Evolutionary conservation across 139 green algal genomes (phyloP), one percentile per base, ranked within the genome.

Genomic region (Coelastrella sp.): DNA sequence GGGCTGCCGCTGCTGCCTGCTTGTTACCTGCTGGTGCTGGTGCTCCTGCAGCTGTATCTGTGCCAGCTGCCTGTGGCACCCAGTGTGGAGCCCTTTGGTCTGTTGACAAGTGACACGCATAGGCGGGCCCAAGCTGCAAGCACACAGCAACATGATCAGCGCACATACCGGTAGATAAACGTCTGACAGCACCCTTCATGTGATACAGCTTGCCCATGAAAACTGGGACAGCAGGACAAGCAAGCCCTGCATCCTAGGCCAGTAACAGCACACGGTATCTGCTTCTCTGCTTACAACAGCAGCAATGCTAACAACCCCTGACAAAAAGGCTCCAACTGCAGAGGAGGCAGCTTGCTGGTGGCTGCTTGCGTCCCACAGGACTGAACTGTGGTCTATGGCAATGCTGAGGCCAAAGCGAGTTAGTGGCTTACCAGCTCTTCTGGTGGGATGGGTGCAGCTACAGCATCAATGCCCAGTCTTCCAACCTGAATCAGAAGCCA

Each of bases 81-180:
- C 45, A 48, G 21, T 77, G 21, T 23, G 43, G 68, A 19, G 68
- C 45, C 38, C 45, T 45, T 2, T 37, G 53, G 38, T 25, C 23
- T 19, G 15, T 53, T n/a, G 37, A 37, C 2, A 37, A 35, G 23
- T 59, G 43, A 30, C 38, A 77, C 25, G 68, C 68, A 35, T 77
- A 77, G 7, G 68, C 37, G 34, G 68, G 68, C 21, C 68, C 68
- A 45, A 77, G 30, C 68, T 77, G 68, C 68, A 77, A 40, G 13
- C 27, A 72, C 27, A 9, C 40, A 40, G 7, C 23, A 51, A 45
- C 2, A 19, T 30, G 37, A 75, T 17, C 19, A 19, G 17, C 8
- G 27, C 25, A 17, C 63, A 41, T n/a, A n/a, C n/a, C n/a, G n/a
- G n/a, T n/a, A n/a, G n/a, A n/a, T n/a, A 32, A 11, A 32, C 8